These are phyloP conservation scores for Cercospora sp. DNA, from an alignment of 2,329 filamentous ascomycete genomes.

Conservation along the genomic window DNA sequence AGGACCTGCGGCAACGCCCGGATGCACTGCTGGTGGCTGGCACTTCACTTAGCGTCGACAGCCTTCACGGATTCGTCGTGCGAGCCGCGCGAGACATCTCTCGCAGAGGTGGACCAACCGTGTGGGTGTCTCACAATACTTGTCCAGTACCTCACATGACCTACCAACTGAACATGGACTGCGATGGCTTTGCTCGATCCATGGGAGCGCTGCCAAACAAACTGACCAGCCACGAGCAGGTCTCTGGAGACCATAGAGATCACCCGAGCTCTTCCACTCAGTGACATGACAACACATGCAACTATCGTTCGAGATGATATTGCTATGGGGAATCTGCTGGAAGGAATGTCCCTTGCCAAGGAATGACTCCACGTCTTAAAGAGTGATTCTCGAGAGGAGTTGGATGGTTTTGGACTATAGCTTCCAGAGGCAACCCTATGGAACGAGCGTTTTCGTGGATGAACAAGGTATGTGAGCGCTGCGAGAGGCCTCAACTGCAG, in stretches of 20 bases:
- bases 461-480: too few relatives aligned
- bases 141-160: neutral
- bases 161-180: neutral
- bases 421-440: neutral
- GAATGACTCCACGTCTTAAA: neutral
- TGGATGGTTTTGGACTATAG: neutral
- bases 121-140: neutral
- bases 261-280: neutral
- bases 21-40: neutral
- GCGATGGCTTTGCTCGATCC: neutral
- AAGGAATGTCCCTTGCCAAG: neutral
- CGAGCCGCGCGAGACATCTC: neutral
- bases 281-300: neutral
- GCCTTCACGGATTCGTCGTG: neutral
- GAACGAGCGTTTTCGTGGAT: neutral
- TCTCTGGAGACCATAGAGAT: neutral
- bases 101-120: neutral
- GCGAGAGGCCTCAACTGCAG: too few relatives aligned
- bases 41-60: neutral
- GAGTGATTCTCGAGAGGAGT: neutral
- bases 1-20: neutral
- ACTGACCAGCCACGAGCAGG: neutral
- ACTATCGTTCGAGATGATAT: neutral
- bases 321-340: neutral
- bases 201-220: neutral